A percentile compares a stretch with the other conserved stretches of the same genome.
Conservation (phyloP, 1,139 yeast species). For the Pichia sp. region DNA sequence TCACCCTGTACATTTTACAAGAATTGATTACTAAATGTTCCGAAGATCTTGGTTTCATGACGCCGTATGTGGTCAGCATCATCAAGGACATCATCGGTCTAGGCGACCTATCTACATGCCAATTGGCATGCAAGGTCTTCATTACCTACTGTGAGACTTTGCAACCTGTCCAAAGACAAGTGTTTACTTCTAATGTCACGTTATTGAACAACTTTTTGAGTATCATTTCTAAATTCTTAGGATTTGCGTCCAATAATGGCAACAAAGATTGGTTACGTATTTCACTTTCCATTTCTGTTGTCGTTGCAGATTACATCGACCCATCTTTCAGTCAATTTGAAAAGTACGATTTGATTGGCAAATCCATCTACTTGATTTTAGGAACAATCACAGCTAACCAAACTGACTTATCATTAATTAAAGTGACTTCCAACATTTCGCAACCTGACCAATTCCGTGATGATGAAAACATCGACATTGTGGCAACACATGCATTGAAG, state of each 20-base stretch:
- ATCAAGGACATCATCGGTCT: conserved; percentile 42
- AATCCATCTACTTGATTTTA: conserved; percentile 23
- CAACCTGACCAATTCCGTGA: conserved; percentile 3
- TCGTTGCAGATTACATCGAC: conserved; percentile 25
- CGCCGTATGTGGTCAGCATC: conserved; percentile 55
- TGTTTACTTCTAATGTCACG: conserved; percentile 69
- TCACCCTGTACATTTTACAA: conserved; percentile 68
- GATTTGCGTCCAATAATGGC: conserved; percentile 28
- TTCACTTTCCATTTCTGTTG: conserved; percentile 27
- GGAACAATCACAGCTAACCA: conserved; percentile 19
- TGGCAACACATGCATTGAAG: conserved; percentile 31
- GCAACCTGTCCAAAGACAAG: conserved; percentile 48
- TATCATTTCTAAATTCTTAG: conserved; percentile 41
- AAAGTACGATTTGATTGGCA: conserved; percentile 21
- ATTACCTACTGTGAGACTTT: conserved; percentile 61
- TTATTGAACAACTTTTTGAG: conserved; percentile 52
- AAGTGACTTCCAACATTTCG: conserved; percentile 14
- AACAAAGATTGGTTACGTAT: conserved; percentile 29
- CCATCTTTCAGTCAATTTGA: conserved; percentile 22
- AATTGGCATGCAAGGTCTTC: conserved; percentile 51
- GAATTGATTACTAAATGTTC: conserved; percentile 74
- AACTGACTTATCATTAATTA: conserved; percentile 21
- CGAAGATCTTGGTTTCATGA: conserved; percentile 83
- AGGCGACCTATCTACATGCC: conserved; percentile 56
- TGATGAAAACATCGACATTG: conserved; percentile 14